Conservation (phyloP, 805 yeast species). For the Monosporozyma unispora region DNA sequence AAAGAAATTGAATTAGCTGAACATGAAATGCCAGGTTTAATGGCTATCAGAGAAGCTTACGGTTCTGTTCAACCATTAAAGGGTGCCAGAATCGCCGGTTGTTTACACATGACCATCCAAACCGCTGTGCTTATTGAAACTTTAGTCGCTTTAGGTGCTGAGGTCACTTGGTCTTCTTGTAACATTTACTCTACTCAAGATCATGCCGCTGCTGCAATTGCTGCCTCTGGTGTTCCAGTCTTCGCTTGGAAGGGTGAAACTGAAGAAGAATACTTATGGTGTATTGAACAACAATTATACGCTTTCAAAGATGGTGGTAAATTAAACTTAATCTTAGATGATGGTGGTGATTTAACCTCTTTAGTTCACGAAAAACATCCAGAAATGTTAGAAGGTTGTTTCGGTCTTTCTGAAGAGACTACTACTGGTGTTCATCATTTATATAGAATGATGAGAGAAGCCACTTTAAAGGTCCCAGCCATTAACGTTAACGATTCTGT, state of each 20-base stretch:
- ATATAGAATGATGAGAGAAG: constrained; percentile 89
- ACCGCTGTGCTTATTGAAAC: constrained; percentile 99
- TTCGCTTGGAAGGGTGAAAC: constrained; percentile 99
- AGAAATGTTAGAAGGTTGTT: constrained; percentile 91
- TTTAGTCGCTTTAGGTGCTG: constrained; percentile 94
- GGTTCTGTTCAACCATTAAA: constrained; percentile 88
- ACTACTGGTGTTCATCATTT: constrained; percentile 99
- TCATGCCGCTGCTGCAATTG: constrained; percentile 99
- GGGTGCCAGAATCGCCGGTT: constrained; percentile 98
- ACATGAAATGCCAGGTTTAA: constrained; percentile 99
- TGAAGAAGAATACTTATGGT: constrained; percentile 98
- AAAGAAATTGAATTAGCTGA: constrained; percentile 98
- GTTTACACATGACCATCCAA: constrained; percentile 99
- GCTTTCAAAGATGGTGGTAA: constrained; percentile 94
- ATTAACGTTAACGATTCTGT: constrained; percentile 98
- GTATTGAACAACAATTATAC: constrained; percentile 97
- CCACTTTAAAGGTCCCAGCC: constrained; percentile 92
- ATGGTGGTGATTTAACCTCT: constrained; percentile 98
- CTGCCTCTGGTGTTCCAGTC: constrained; percentile 98
- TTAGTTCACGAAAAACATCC: constrained; percentile 97
- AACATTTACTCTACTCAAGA: constrained; percentile 99
- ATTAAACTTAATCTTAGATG: constrained; percentile 95
- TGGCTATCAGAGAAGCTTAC: constrained; percentile 92
- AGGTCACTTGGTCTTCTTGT: constrained; percentile 99
- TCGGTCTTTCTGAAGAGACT: constrained; percentile 96